Percentiles rank a stretch among this genome's conserved stretches.
Evolutionary conservation across 2,329 filamentous ascomycete genomes (phyloP).

Genomic region (Aspergillus proliferans): DNA sequence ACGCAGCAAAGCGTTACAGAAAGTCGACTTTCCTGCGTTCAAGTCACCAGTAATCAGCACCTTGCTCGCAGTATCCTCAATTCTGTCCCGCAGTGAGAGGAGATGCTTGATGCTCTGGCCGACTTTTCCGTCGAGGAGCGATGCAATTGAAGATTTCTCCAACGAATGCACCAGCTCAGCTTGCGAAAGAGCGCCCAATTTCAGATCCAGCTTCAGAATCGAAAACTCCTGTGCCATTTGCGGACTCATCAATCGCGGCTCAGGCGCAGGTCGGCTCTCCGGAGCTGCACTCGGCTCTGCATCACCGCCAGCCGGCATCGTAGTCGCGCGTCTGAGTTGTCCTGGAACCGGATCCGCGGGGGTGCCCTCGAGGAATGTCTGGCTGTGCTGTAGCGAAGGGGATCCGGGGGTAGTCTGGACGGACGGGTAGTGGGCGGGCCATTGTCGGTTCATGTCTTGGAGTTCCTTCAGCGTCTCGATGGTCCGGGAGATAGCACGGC

Average conservation of each 20-base stretch:
- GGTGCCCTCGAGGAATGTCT: conserved; percentile 26
- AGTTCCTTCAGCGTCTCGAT: conserved; percentile 77
- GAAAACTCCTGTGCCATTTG: conserved; percentile 96
- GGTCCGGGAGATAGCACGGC: conserved; percentile 77
- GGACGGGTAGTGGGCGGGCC: conserved; percentile 93
- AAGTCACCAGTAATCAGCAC: conserved; percentile 92
- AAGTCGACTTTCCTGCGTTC: conserved; percentile 97
- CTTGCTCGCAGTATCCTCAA: conserved; percentile 96
- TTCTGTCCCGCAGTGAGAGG: conserved; percentile 77
- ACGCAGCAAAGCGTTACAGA: conserved; percentile 92
- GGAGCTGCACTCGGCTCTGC: conserved; percentile 68
- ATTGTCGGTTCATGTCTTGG: conserved; percentile 81
- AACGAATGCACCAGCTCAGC: conserved; percentile 88
- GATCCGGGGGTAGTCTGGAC: conserved; percentile 23
- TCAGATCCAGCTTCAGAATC: conserved; percentile 87
- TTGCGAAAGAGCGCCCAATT: conserved; percentile 79
- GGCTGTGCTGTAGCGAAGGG: conserved; percentile 27
- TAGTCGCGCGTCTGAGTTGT: conserved; percentile 63
- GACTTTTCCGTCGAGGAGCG: conserved; percentile 88
- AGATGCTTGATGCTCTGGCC: conserved; percentile 89
- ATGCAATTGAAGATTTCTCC: conserved; percentile 84
- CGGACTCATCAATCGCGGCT: conserved; percentile 80
- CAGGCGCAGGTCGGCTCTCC: conserved; percentile 55
- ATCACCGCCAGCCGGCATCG: conserved; percentile 57
- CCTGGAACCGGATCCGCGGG: conserved; percentile 35